Percentiles rank a stretch among this genome's conserved stretches.
Evolutionary conservation across 2,329 filamentous ascomycete species (phyloP).

Genomic region (Penicillium nordicum): DNA sequence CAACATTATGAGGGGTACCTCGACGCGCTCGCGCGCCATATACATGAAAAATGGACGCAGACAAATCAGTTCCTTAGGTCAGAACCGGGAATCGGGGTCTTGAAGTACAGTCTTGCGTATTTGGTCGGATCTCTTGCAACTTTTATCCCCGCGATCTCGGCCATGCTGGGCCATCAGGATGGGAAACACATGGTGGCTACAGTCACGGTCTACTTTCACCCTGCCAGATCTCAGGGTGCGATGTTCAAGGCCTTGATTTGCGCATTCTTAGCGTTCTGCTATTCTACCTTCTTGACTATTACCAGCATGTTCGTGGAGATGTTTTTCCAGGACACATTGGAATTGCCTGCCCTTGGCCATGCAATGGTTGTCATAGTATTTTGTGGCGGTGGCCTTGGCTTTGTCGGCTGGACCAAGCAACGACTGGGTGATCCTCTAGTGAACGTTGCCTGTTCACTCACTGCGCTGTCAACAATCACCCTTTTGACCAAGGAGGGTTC

Average conservation of each 20-base stretch:
- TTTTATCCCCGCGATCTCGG: slow-evolving; percentile 70
- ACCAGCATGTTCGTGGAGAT: slow-evolving; percentile 86
- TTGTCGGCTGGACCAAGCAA: slow-evolving; percentile 85
- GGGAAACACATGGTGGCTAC: slow-evolving; percentile 94
- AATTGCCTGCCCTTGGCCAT: slow-evolving; percentile 69
- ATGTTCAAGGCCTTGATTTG: slow-evolving; percentile 84
- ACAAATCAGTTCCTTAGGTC: slow-evolving; percentile 64
- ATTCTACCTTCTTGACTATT: slow-evolving; percentile 71
- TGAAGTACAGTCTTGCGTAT: slow-evolving; percentile 92
- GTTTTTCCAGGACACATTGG: slow-evolving; percentile 65
- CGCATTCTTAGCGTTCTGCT: slow-evolving; percentile 72
- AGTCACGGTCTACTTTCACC: slow-evolving; percentile 92
- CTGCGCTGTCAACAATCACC: slow-evolving; percentile 84
- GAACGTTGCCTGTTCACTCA: slow-evolving; percentile 78
- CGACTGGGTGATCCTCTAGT: slow-evolving; percentile 73
- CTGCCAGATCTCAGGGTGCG: slow-evolving; percentile 77
- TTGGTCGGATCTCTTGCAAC: slow-evolving; percentile 81
- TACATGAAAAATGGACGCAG: slow-evolving; percentile 39
- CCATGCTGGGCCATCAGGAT: slow-evolving; percentile 75
- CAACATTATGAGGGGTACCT: slow-evolving; percentile 13
- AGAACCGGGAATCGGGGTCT: slow-evolving; percentile 70
- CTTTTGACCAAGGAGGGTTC: slow-evolving; percentile 88
- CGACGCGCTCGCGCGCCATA: slow-evolving; percentile 20
- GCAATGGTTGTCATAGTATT: slow-evolving; percentile 76
- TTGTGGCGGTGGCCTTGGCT: slow-evolving; percentile 79